phyloP scores from a whole-genome alignment of 306 rosid species.

The Crotalaria pallida region DNA sequence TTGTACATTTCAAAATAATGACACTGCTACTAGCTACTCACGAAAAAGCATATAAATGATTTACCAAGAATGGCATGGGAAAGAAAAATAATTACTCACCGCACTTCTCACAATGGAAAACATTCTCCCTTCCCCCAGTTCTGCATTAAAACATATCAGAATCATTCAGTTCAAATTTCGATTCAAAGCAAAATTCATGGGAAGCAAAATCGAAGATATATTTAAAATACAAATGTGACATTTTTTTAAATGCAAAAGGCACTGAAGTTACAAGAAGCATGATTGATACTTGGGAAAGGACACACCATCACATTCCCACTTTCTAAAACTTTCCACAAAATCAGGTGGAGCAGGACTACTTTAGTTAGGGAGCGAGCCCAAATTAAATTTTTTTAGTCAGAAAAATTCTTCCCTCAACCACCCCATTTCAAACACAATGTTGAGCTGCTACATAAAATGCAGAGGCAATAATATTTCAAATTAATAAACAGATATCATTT shows the following conservation, averaged over 20 bases:
- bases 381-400: neutral
- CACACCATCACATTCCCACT: neutral
- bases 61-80: neutral
- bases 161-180: conserved; percentile 3
- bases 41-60: neutral
- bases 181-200: neutral
- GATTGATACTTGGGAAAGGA: neutral
- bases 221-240: neutral
- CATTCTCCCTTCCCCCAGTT: conserved; percentile 64
- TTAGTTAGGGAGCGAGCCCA: neutral
- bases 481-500: neutral
- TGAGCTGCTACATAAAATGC: neutral
- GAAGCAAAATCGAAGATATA: neutral
- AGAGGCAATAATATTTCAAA: neutral
- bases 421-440: neutral
- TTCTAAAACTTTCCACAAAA: neutral
- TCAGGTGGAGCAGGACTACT: neutral
- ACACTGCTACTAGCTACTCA: neutral
- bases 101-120: conserved; percentile 77
- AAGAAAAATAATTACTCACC: conserved; percentile 38
- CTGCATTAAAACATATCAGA: conserved; percentile 32
- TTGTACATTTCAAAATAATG: neutral
- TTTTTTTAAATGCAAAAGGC: neutral
- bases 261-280: neutral
- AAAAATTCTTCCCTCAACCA: neutral